These are phyloP conservation scores for Eleusine coracana DNA, from an alignment of 176 grass and related monocot species.

Conservation along the genomic window DNA sequence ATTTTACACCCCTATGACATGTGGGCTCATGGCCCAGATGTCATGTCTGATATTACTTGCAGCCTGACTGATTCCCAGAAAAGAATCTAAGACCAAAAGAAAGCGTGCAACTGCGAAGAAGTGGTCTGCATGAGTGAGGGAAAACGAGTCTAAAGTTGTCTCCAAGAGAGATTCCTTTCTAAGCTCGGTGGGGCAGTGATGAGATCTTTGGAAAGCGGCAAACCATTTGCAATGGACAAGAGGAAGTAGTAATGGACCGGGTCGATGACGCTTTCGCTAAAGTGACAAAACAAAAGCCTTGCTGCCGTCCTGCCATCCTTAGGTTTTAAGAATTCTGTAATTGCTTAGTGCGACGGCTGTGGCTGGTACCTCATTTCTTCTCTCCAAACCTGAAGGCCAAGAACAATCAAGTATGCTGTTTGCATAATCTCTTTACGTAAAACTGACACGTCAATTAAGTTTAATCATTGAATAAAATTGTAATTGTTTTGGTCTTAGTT, in stretches of 20 bases:
- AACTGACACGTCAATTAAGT: background rate
- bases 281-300: conserved; percentile 26
- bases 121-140: conserved; percentile 18
- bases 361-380: background rate
- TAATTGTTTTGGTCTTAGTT: background rate
- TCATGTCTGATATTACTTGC: background rate
- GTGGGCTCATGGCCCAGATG: background rate
- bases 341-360: background rate
- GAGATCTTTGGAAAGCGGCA: conserved; percentile 33
- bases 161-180: conserved; percentile 38
- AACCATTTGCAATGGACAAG: conserved; percentile 7
- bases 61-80: background rate
- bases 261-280: conserved; percentile 17
- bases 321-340: conserved; percentile 28
- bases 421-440: background rate
- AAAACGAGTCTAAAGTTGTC: conserved; percentile 15
- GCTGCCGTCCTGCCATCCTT: conserved; percentile 34
- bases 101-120: background rate
- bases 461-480: background rate
- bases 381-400: background rate
- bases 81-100: background rate
- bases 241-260: conserved; percentile 1
- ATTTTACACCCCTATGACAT: background rate
- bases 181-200: conserved; percentile 7
- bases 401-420: background rate